Evolutionary conservation across 2,329 filamentous ascomycete species (phyloP), one percentile per base, ranked within the genome.

Genomic region (Cercospora sp.): DNA sequence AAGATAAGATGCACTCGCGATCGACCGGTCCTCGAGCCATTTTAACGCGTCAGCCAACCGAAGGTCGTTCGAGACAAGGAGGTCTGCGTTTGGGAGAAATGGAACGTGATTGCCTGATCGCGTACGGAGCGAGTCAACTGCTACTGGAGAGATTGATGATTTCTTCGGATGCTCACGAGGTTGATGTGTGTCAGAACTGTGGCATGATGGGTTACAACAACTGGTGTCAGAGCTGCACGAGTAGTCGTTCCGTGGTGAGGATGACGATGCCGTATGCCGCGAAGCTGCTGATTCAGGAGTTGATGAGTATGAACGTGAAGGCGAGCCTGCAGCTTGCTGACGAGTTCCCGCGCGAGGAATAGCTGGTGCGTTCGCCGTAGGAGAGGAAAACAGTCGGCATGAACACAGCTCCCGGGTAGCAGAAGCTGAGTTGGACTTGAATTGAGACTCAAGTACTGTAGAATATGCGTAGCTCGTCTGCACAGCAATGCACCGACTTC

Each of bases 1-100:
- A 98, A 80, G 95, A 99, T 79, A 99, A 99, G 83, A 98, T 99
- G 95, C 95, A 99, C 82, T 94, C 92, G 33, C 92, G 95, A 69
- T 90, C 94, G 2, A 90, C 93, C 13, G 96, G 96, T 0, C 96
- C 95, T 0, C 87, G 92, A 12, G 94, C 94, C 28, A 95, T 97
- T 72, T 85, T 99, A 28, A 99, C 95, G 0, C 89, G 95, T 9
- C 95, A 99, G 79, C 95, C 95, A 0, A 99, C 94, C 0, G 95
- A 99, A 83, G 95, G 95, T 84, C 89, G 95, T 75, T 97, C 94
- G 8, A 85, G 94, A 66, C 92, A 97, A 72, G 95, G 95, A 80
- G 95, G 95, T 79, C 84, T 99, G 53, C 90, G 95, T 78, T 84
- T 99, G 57, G 95, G 96, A 78, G 95, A 99, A 82, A 99, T 99